Percentiles rank a stretch among this genome's conserved stretches.
phyloP scores from a whole-genome alignment of 1,284 basidiomycete genomes.

The Boletus smithii region DNA sequence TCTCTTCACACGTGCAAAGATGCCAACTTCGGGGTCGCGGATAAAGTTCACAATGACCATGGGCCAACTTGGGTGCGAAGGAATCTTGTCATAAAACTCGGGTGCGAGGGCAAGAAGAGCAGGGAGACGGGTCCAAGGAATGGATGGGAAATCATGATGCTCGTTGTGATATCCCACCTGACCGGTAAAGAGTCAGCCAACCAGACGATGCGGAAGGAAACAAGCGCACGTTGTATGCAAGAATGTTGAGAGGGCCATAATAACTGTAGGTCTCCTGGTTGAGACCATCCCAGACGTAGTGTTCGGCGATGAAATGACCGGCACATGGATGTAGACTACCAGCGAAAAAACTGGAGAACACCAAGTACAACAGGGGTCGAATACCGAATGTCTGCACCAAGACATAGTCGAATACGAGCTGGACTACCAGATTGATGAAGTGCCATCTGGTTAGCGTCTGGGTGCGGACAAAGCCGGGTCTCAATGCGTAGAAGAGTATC shows the following conservation, averaged over 20 bases:
- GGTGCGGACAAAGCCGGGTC: slow-evolving; percentile 89
- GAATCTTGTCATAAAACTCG: slow-evolving; percentile 90
- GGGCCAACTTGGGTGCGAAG: slow-evolving; percentile 88
- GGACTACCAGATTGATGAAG: slow-evolving; percentile 66
- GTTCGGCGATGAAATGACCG: slow-evolving; percentile 97
- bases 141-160: slow-evolving; percentile 96
- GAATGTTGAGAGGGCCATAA: slow-evolving; percentile 86
- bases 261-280: slow-evolving; percentile 96
- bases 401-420: slow-evolving; percentile 72
- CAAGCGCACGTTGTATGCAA: slow-evolving; percentile 87
- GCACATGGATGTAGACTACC: slow-evolving; percentile 94
- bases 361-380: slow-evolving; percentile 76
- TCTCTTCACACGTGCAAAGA: slow-evolving; percentile 57
- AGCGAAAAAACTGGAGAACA: slow-evolving; percentile 91
- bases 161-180: slow-evolving; percentile 98
- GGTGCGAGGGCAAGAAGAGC: slow-evolving; percentile 79
- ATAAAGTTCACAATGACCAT: slow-evolving; percentile 95
- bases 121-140: slow-evolving; percentile 95
- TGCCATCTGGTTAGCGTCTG: slow-evolving; percentile 87
- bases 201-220: not conserved
- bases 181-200: not conserved
- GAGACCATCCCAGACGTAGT: slow-evolving; percentile 89
- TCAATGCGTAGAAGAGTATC: slow-evolving; percentile 95
- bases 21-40: slow-evolving; percentile 79
- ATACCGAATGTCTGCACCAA: slow-evolving; percentile 62